Evolutionary conservation across 2,329 filamentous ascomycete species (phyloP).

Genomic region (Stachybotrys echinatus): DNA sequence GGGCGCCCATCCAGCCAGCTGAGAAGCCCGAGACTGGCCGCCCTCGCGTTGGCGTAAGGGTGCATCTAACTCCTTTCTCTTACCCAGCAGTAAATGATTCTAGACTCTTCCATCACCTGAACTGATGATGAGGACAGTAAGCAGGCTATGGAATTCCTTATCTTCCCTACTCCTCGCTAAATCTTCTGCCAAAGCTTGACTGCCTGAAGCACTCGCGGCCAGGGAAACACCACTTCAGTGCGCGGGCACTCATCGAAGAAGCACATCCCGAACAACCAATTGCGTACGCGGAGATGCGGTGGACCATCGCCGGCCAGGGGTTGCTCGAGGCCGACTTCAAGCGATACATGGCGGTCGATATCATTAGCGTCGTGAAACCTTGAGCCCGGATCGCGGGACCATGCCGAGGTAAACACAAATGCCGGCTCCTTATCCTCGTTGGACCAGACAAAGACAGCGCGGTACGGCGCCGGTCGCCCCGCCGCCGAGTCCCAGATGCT

Average conservation of each 20-base stretch:
- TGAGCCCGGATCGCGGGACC: slow-evolving; percentile 4
- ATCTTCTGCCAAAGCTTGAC: not conserved
- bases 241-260: slow-evolving; percentile 11
- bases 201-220: slow-evolving; percentile 9
- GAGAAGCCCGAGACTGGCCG: too few relatives aligned
- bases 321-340: slow-evolving; percentile 5
- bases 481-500: slow-evolving; percentile 3
- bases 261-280: slow-evolving; percentile 17
- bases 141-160: slow-evolving; percentile 4
- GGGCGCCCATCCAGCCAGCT: too few relatives aligned
- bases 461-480: slow-evolving; percentile 1
- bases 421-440: slow-evolving; percentile 1
- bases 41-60: too few relatives aligned
- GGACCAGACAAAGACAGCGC: slow-evolving; percentile 8
- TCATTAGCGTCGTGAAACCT: slow-evolving; percentile 6
- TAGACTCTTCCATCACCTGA: too few relatives aligned
- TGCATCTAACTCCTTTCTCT: too few relatives aligned
- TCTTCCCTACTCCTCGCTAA: not conserved
- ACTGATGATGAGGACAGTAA: too few relatives aligned
- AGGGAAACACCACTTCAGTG: slow-evolving; percentile 15
- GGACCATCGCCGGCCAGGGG: not conserved
- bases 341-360: slow-evolving; percentile 8
- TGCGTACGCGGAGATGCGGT: slow-evolving; percentile 6
- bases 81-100: too few relatives aligned
- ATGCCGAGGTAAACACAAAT: slow-evolving; percentile 6